Conservation (phyloP, 768 basidiomycete species). For the Dictyophora rubrovolvata region DNA sequence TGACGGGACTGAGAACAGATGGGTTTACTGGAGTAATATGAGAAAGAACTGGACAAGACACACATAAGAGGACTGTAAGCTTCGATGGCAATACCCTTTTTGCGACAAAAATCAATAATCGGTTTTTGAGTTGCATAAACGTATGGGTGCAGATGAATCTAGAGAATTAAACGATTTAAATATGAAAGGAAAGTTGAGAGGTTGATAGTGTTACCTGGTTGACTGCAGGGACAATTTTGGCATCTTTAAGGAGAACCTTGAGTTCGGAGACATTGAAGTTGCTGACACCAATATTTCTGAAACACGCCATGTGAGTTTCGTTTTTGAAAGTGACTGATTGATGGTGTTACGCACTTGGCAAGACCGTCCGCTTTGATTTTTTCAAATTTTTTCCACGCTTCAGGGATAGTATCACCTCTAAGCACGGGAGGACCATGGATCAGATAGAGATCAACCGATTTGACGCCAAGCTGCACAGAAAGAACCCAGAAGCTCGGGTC, state of each 20-base stretch:
- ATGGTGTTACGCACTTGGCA: neutral
- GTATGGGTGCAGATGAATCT: constrained; percentile 69
- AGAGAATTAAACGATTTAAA: neutral
- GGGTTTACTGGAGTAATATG: neutral
- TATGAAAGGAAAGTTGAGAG: neutral
- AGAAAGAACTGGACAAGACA: constrained; percentile 14
- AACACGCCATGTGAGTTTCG: neutral
- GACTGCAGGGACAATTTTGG: constrained; percentile 52
- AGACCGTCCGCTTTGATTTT: neutral
- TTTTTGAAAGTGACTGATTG: neutral
- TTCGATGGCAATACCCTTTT: constrained; percentile 56
- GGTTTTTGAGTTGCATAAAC: constrained; percentile 43
- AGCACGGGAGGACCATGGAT: neutral
- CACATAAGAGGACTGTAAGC: constrained; percentile 63
- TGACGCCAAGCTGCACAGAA: neutral
- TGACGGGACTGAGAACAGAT: constrained; percentile 42
- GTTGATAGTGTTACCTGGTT: constrained; percentile 42
- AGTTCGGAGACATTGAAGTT: constrained; percentile 54
- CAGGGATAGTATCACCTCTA: neutral
- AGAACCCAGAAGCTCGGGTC: neutral
- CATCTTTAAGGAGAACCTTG: constrained; percentile 41
- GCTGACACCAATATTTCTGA: constrained; percentile 62
- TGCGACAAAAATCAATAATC: constrained; percentile 45
- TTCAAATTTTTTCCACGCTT: neutral
- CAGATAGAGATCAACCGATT: neutral